Percentiles rank a stretch among this genome's conserved stretches.
Conservation (phyloP, 257 asterid species). For the Gentiana dahurica region DNA sequence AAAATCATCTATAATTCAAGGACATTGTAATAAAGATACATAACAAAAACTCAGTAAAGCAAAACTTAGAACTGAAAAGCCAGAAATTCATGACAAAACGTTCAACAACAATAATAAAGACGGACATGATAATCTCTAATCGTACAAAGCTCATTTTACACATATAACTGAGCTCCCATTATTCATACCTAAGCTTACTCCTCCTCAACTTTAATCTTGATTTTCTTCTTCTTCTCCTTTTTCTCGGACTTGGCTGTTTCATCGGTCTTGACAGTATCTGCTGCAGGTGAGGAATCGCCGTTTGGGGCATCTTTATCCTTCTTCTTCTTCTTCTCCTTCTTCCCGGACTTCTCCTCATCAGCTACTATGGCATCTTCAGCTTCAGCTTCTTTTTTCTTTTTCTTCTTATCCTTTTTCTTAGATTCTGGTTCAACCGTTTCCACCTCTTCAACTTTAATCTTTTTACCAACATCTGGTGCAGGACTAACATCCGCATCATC, state of each 20-base stretch:
- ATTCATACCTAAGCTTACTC: constrained; percentile 20
- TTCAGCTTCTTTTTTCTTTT: constrained; percentile 19
- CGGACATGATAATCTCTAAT: constrained; percentile 4
- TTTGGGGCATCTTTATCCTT: constrained; percentile 29
- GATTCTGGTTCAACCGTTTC: constrained; percentile 12
- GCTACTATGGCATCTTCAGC: constrained; percentile 22
- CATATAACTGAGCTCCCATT: constrained; percentile 7
- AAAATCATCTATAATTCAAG: too few relatives aligned
- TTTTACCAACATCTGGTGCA: constrained; percentile 44
- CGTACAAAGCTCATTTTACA: constrained; percentile 17
- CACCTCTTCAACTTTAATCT: constrained; percentile 35
- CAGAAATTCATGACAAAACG: constrained; percentile 1
- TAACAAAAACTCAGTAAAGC: too few relatives aligned
- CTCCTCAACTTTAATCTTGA: constrained; percentile 59
- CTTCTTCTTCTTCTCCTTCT: constrained; percentile 44
- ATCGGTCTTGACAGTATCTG: constrained; percentile 20
- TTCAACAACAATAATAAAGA: not conserved
- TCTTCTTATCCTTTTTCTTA: constrained; percentile 12
- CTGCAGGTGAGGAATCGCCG: constrained; percentile 26
- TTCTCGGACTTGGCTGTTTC: constrained; percentile 42
- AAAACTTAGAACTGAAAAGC: constrained; percentile 1
- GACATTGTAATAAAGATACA: too few relatives aligned
- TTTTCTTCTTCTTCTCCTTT: constrained; percentile 59
- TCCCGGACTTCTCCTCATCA: constrained; percentile 56
- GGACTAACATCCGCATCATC: constrained; percentile 41